These are phyloP conservation scores for Penicillium corylophilum DNA, from an alignment of 2,329 filamentous ascomycete species.

Conservation along the genomic window DNA sequence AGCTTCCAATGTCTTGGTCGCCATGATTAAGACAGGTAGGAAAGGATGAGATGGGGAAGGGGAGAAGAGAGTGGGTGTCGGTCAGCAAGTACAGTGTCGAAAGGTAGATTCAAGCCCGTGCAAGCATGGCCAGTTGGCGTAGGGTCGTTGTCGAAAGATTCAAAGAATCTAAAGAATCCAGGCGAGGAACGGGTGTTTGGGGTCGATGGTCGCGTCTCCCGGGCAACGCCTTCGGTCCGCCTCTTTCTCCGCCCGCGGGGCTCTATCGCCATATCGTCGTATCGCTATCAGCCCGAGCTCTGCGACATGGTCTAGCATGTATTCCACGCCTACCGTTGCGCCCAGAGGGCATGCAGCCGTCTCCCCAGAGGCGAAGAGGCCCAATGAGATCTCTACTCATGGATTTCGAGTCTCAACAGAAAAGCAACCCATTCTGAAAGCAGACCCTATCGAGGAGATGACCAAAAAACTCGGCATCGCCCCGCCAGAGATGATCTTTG, in stretches of 20 bases:
- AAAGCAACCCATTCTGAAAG: constrained; percentile 93
- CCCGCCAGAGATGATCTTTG: constrained; percentile 98
- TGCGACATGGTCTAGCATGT: constrained; percentile 19
- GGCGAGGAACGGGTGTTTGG: constrained; percentile 20
- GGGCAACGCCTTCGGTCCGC: constrained; percentile 30
- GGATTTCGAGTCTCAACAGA: constrained; percentile 75
- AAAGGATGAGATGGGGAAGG: constrained; percentile 6
- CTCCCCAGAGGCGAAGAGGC: constrained; percentile 47
- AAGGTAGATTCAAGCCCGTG: constrained; percentile 1
- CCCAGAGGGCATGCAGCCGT: constrained; percentile 55
- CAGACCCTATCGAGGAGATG: constrained; percentile 85
- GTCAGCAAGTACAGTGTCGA: background rate
- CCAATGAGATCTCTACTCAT: constrained; percentile 59
- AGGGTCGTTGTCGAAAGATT: constrained; percentile 6
- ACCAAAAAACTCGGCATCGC: constrained; percentile 76
- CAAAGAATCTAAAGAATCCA: constrained; percentile 9
- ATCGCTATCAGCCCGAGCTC: constrained; percentile 21
- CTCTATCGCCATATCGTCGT: constrained; percentile 11
- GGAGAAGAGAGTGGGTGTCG: background rate
- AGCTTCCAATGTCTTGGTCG: constrained; percentile 75
- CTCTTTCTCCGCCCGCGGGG: constrained; percentile 37
- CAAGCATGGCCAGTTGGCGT: constrained; percentile 11
- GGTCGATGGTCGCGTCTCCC: constrained; percentile 13
- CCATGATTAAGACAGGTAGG: constrained; percentile 52
- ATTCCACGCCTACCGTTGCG: constrained; percentile 13